Base-by-base conservation (phyloP, 2,329 filamentous ascomycete species). In the Fusarium globosum region DNA sequence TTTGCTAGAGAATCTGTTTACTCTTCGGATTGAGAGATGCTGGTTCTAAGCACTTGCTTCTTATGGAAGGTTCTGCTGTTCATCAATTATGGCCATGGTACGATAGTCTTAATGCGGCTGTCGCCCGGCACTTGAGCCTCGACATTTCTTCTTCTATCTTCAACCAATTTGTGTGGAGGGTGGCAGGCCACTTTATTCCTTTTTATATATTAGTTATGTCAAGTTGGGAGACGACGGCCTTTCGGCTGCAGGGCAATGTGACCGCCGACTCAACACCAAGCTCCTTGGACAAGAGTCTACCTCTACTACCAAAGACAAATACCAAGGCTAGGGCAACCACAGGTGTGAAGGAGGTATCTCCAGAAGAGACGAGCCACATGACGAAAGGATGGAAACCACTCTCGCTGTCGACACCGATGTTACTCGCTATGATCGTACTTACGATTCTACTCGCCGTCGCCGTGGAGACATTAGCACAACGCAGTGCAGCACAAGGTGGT, bases 401-500 rank as follows among this genome's bases (percentile, higher is more conserved):
- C 0, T 78, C 77, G 1, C 57, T 78, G 0, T 78, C 76, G 2
- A 68, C 77, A 0, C 78, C 83, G 1, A 81, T 87, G 0, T 79
- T 88, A 0, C 56, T 78, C 0, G 68, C 73, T 2, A 74, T 88
- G 0, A 79, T 84, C 1, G 20, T 81, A 0, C 58, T 82, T 0
- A 85, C 84, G 0, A 58, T 85, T 38, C 61, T 77, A 0, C 69
- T 90, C 0, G 85, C 87, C 1, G 76, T 79, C 0, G 64, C 84
- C 0, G 77, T 90, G 0, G 87, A 89, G 62, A 72, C 83, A 0
- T 73, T 90, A 0, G 82, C 86, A 0, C 77, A 80, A 4, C 79
- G 76, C 1, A 88, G 85, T 58, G 69, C 82, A 13, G 53, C 74
- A 0, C 62, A 86, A 18, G 82, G 85, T 0, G 89, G 87, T 0